A percentile compares a stretch with the other conserved stretches of the same genome.
Evolutionary conservation across 2,329 filamentous ascomycete genomes (phyloP).

Genomic region (Penicillium polonicum): DNA sequence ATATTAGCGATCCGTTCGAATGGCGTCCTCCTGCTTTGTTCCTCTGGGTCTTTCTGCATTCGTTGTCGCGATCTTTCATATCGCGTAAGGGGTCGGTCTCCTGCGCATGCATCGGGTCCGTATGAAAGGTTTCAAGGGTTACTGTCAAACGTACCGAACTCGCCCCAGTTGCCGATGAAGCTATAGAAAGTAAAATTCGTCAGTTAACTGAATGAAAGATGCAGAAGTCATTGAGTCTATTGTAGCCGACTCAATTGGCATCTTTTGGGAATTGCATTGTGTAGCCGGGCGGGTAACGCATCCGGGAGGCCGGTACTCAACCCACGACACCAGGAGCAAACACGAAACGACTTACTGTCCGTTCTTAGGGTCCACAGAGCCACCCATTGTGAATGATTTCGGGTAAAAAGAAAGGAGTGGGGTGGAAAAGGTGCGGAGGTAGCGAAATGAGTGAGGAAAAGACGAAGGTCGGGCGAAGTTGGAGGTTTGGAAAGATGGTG

Average conservation of each 20-base stretch:
- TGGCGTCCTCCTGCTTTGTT: neutral
- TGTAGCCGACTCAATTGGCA: neutral
- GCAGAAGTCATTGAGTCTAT: neutral
- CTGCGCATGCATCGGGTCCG: constrained; percentile 14
- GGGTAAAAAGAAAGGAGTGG: constrained; percentile 15
- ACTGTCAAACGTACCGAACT: constrained; percentile 63
- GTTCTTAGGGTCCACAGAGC: constrained; percentile 43
- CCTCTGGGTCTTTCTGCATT: neutral
- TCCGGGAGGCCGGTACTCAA: constrained; percentile 15
- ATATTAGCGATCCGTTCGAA: constrained; percentile 1
- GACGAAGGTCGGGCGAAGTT: constrained; percentile 37
- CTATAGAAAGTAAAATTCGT: constrained; percentile 46
- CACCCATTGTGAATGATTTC: constrained; percentile 38
- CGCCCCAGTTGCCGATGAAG: constrained; percentile 73
- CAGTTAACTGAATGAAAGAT: constrained; percentile 15
- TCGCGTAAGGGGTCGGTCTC: neutral
- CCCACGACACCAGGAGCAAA: constrained; percentile 1
- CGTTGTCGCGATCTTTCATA: neutral
- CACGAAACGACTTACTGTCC: constrained; percentile 42
- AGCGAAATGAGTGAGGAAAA: constrained; percentile 25
- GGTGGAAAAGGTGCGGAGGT: constrained; percentile 14
- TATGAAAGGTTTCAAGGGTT: constrained; percentile 14
- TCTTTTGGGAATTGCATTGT: constrained; percentile 6
- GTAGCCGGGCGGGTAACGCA: constrained; percentile 20
- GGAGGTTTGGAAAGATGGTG: constrained; percentile 21